A percentile compares a stretch with the other conserved stretches of the same genome.
Conservation (phyloP, 2,329 filamentous ascomycete species). For the Phaeosphaeria sp. region DNA sequence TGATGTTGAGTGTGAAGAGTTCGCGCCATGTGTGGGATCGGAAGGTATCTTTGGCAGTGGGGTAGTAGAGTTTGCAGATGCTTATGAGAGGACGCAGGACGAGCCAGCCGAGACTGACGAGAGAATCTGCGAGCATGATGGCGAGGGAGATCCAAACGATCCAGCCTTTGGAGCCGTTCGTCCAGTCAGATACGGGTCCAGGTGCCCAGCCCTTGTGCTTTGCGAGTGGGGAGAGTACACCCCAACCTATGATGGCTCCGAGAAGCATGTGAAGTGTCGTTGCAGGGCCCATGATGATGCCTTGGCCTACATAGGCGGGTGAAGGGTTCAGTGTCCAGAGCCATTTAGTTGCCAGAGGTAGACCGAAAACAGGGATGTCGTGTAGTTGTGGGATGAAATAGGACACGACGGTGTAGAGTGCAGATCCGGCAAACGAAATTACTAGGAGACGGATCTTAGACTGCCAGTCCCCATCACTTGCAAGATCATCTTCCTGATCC, state of each 20-base stretch:
- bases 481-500: slow-evolving; percentile 32
- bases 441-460: slow-evolving; percentile 66
- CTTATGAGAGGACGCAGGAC: slow-evolving; percentile 68
- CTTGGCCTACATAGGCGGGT: slow-evolving; percentile 95
- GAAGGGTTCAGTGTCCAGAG: slow-evolving; percentile 96
- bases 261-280: slow-evolving; percentile 96
- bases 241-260: slow-evolving; percentile 90
- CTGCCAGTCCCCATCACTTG: slow-evolving; percentile 62
- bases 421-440: slow-evolving; percentile 66
- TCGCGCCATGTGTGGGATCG: slow-evolving; percentile 46
- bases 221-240: slow-evolving; percentile 84
- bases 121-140: slow-evolving; percentile 94
- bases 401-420: slow-evolving; percentile 74
- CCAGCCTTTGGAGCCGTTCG: slow-evolving; percentile 94
- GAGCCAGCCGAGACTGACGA: slow-evolving; percentile 86
- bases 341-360: slow-evolving; percentile 77
- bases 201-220: slow-evolving; percentile 89
- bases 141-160: slow-evolving; percentile 96
- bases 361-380: slow-evolving; percentile 85
- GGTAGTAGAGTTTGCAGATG: slow-evolving; percentile 51
- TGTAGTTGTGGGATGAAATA: slow-evolving; percentile 90
- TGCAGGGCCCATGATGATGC: slow-evolving; percentile 96
- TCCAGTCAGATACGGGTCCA: slow-evolving; percentile 86
- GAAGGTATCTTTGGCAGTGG: slow-evolving; percentile 34
- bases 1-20: slow-evolving; percentile 41